A percentile compares a stretch with the other conserved stretches of the same genome.
phyloP scores from a whole-genome alignment of 2,329 filamentous ascomycete genomes.

The Clarireedia monteithiana region DNA sequence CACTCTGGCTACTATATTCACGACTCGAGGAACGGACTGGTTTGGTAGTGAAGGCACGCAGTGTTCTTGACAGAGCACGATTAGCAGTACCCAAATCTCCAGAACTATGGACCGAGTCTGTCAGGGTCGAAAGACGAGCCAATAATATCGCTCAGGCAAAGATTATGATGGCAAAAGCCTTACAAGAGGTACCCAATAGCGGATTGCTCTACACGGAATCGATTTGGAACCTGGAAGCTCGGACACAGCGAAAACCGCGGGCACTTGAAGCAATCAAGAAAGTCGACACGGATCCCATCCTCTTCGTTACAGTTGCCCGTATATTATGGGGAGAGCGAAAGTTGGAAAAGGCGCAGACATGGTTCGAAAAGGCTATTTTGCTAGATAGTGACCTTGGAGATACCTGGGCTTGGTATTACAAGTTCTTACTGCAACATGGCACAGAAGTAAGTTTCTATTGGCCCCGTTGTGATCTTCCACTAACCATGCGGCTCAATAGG shows the following conservation, averaged over 20 bases:
- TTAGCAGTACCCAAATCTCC: constrained; percentile 79
- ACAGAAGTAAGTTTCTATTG: constrained; percentile 49
- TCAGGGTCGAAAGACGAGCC: constrained; percentile 82
- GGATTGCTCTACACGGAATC: constrained; percentile 89
- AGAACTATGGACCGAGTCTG: constrained; percentile 86
- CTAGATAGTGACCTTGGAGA: constrained; percentile 83
- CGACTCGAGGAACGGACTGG: constrained; percentile 81
- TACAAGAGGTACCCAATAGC: constrained; percentile 83
- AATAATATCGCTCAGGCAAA: constrained; percentile 79
- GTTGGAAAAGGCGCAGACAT: constrained; percentile 88
- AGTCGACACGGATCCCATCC: constrained; percentile 80
- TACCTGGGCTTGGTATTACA: constrained; percentile 97
- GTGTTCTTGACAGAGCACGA: constrained; percentile 83
- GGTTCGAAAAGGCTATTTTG: constrained; percentile 94
- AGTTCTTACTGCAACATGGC: constrained; percentile 86
- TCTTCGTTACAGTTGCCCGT: constrained; percentile 86
- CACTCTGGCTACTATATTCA: constrained; percentile 83
- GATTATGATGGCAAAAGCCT: constrained; percentile 83
- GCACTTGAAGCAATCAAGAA: constrained; percentile 94
- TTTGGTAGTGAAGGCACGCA: constrained; percentile 82
- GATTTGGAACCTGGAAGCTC: constrained; percentile 87
- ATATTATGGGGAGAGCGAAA: constrained; percentile 94
- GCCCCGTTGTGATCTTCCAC: neutral
- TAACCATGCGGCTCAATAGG: constrained; percentile 33
- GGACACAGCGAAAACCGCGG: constrained; percentile 86